phyloP scores from a whole-genome alignment of 331 rosid genomes.

The Telfairia occidentalis region DNA sequence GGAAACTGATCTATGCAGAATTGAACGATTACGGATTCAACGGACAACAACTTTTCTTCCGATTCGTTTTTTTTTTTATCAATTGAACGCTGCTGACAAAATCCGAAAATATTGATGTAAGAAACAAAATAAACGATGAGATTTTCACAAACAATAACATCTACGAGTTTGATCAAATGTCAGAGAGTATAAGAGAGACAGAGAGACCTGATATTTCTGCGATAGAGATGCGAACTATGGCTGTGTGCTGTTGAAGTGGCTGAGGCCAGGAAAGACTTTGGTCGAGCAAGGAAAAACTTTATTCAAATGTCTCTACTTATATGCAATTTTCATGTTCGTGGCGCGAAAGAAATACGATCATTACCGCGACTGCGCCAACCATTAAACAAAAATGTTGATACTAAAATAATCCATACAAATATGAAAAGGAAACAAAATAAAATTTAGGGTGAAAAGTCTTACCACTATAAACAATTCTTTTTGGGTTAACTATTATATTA shows the following conservation, averaged over 20 bases:
- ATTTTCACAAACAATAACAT: neutral
- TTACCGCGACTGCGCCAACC: no score
- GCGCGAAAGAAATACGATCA: neutral
- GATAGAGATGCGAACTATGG: neutral
- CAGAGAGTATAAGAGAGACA: neutral
- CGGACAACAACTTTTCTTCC: neutral
- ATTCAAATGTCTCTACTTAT: constrained; percentile 1
- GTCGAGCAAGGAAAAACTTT: neutral
- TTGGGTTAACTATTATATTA: no score
- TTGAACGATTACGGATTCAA: neutral
- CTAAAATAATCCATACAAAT: no score
- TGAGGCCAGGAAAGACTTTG: neutral
- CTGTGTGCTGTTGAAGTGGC: neutral
- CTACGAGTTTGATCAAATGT: neutral
- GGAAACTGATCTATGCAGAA: neutral
- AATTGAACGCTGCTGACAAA: neutral
- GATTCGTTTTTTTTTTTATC: neutral
- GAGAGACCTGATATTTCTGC: neutral
- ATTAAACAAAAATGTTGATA: no score
- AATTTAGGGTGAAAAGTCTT: no score
- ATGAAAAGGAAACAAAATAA: no score
- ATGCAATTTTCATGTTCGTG: neutral
- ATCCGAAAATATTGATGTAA: neutral
- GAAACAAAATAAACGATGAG: neutral
- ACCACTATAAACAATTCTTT: no score